Evolutionary conservation across 176 grass and related monocot genomes (phyloP).

Genomic region (Oryza brachyantha): DNA sequence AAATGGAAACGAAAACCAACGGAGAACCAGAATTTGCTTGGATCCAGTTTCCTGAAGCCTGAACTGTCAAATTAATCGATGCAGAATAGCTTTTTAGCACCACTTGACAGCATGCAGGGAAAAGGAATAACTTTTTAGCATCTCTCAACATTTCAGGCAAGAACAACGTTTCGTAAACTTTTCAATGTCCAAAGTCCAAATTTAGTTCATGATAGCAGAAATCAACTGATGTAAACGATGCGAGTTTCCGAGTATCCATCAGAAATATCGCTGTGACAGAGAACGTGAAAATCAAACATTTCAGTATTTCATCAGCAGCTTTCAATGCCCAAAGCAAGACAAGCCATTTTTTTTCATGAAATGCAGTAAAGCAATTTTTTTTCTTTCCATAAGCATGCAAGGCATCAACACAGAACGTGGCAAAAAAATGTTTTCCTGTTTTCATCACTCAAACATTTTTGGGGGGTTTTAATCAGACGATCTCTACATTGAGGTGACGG

Average conservation of each 20-base stretch:
- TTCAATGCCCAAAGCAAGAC: not conserved
- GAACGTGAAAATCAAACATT: not conserved
- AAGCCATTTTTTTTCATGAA: not conserved
- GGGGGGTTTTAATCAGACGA: not conserved
- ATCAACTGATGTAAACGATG: not conserved
- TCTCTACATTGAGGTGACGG: slow-evolving; percentile 53
- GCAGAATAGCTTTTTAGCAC: not conserved
- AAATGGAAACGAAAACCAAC: not conserved
- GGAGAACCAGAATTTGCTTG: not conserved
- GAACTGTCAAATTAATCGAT: not conserved
- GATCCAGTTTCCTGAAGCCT: not conserved
- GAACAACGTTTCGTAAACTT: not conserved
- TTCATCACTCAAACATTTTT: not conserved
- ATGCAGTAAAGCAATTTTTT: slow-evolving; percentile 8
- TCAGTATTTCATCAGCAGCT: not conserved
- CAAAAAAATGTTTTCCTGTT: not conserved
- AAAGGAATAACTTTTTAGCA: not conserved
- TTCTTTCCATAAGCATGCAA: not conserved
- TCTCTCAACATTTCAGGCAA: not conserved
- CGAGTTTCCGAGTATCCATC: not conserved
- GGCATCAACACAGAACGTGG: not conserved
- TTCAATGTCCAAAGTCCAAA: not conserved
- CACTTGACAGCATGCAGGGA: not conserved
- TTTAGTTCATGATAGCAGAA: slow-evolving; percentile 2
- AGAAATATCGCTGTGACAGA: slow-evolving; percentile 4